Percentiles rank a stretch among this genome's conserved stretches.
Conservation (phyloP, 1,284 basidiomycete genomes). For the Microbotryum silenes-acaulis region DNA sequence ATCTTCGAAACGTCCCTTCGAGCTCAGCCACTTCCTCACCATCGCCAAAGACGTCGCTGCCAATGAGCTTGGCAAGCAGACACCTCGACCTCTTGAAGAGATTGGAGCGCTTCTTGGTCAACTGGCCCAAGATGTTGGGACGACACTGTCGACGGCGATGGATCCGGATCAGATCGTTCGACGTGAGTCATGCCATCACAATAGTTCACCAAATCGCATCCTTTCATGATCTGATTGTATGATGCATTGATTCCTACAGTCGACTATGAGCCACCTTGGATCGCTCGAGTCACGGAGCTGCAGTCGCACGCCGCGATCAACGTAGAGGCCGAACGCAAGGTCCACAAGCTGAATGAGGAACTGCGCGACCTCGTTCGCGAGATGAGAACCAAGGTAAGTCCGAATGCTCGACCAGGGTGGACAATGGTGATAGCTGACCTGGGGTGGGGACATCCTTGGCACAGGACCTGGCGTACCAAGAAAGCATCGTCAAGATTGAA, state of each 20-base stretch:
- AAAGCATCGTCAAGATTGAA: conserved; percentile 83
- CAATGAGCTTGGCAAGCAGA: conserved; percentile 59
- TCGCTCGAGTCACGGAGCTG: conserved; percentile 75
- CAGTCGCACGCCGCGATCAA: conserved; percentile 75
- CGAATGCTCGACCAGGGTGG: not conserved
- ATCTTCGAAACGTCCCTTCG: conserved; percentile 64
- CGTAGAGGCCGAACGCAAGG: conserved; percentile 81
- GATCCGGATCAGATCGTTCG: conserved; percentile 69
- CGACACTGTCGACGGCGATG: conserved; percentile 60
- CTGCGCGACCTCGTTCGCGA: conserved; percentile 75
- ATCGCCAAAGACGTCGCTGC: conserved; percentile 65
- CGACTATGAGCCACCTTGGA: conserved; percentile 74
- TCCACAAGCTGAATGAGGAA: conserved; percentile 76
- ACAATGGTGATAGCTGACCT: not conserved
- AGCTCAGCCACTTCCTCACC: conserved; percentile 59
- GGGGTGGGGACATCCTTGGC: not conserved
- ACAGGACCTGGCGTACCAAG: conserved; percentile 83
- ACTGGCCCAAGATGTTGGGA: conserved; percentile 61
- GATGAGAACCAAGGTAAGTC: conserved; percentile 54
- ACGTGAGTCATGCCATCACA: conserved; percentile 48
- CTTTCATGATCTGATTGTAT: not conserved
- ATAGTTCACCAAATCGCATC: not conserved
- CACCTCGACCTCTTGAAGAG: conserved; percentile 56
- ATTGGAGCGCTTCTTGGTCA: conserved; percentile 61
- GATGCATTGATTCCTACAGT: conserved; percentile 46